phyloP scores from a whole-genome alignment of 2,329 filamentous ascomycete genomes.

The Lachnellula cervina region DNA sequence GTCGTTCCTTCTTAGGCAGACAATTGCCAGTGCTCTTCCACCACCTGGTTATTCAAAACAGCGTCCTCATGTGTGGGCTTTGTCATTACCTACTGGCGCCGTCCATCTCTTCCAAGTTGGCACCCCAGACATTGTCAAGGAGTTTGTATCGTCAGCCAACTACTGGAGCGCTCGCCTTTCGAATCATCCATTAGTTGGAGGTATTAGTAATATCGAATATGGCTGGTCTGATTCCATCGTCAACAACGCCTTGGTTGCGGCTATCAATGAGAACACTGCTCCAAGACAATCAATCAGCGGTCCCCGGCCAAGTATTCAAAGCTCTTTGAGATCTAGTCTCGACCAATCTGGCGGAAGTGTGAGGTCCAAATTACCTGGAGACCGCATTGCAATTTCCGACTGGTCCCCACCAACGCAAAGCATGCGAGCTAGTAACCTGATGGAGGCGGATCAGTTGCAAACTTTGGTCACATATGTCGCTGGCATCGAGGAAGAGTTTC shows the following conservation, averaged over 20 bases:
- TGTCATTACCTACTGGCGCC: constrained; percentile 85
- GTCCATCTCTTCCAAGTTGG: constrained; percentile 98
- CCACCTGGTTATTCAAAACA: constrained; percentile 88
- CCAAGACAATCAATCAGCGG: constrained; percentile 27
- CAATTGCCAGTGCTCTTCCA: constrained; percentile 83
- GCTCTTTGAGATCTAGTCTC: constrained; percentile 55
- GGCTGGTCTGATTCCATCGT: constrained; percentile 89
- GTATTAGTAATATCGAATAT: constrained; percentile 95
- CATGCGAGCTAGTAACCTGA: constrained; percentile 74
- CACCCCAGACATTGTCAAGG: constrained; percentile 87
- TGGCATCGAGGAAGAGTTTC: constrained; percentile 78
- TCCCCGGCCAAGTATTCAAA: constrained; percentile 42
- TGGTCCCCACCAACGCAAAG: constrained; percentile 89
- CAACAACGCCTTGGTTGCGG: constrained; percentile 41
- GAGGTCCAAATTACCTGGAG: constrained; percentile 67
- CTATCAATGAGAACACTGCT: constrained; percentile 44
- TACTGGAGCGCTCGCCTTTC: constrained; percentile 96
- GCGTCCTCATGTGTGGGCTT: constrained; percentile 87
- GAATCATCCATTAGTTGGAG: constrained; percentile 87
- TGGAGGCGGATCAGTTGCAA: constrained; percentile 76
- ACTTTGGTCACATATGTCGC: constrained; percentile 74
- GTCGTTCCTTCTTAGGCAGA: constrained; percentile 83
- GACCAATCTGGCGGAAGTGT: constrained; percentile 37
- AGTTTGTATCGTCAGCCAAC: constrained; percentile 92
- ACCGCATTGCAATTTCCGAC: constrained; percentile 76